Conservation (phyloP, 1,284 basidiomycete genomes). For the Leccinum griseonigrum region DNA sequence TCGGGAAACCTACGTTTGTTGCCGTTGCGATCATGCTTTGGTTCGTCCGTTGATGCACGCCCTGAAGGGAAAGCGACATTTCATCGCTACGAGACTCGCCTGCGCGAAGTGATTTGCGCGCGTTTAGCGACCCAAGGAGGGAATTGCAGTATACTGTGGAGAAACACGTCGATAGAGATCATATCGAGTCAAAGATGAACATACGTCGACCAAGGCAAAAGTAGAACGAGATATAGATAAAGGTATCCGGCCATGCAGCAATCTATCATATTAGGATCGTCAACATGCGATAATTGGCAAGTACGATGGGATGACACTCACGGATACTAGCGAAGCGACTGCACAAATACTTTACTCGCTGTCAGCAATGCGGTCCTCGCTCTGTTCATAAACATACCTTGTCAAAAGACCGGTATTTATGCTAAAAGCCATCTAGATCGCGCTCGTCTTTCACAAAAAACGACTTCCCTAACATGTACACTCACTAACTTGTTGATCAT, state of each 20-base stretch:
- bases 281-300: background rate
- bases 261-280: slow-evolving; percentile 29
- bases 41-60: slow-evolving; percentile 27
- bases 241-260: slow-evolving; percentile 38
- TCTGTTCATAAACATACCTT: slow-evolving; percentile 13
- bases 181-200: slow-evolving; percentile 12
- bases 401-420: slow-evolving; percentile 50
- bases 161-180: background rate
- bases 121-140: slow-evolving; percentile 50
- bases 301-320: slow-evolving; percentile 17
- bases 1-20: slow-evolving; percentile 14
- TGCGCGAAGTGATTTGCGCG: slow-evolving; percentile 38
- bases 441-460: background rate
- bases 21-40: slow-evolving; percentile 16
- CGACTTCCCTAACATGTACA: background rate
- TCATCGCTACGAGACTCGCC: slow-evolving; percentile 24
- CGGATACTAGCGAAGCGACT: slow-evolving; percentile 44
- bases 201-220: slow-evolving; percentile 49
- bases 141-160: slow-evolving; percentile 49
- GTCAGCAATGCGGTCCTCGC: slow-evolving; percentile 1
- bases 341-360: slow-evolving; percentile 34
- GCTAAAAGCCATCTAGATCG: slow-evolving; percentile 43
- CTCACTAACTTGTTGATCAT: slow-evolving; percentile 48
- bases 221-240: slow-evolving; percentile 53
- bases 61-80: slow-evolving; percentile 35